phyloP scores from a whole-genome alignment of 768 basidiomycete genomes.

The Suillus subluteus region DNA sequence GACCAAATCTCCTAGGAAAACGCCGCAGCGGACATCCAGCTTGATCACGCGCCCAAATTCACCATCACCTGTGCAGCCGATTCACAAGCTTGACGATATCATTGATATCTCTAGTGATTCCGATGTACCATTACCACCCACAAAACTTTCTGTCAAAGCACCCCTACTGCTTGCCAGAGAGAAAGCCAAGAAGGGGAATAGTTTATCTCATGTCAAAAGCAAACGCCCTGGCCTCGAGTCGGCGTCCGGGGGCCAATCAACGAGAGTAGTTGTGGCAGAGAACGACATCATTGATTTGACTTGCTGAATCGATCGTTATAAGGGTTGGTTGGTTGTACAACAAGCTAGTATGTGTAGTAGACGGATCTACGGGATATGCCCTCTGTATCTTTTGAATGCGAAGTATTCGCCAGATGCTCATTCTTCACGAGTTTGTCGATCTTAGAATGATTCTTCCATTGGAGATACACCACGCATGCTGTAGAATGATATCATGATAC shows the following conservation, averaged over 20 bases:
- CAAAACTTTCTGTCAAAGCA: conserved; percentile 11
- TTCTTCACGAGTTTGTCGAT: neutral
- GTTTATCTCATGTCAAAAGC: neutral
- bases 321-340: neutral
- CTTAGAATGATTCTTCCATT: neutral
- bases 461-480: neutral
- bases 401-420: neutral
- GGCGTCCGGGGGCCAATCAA: neutral
- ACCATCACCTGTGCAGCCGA: conserved; percentile 15
- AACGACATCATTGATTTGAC: conserved; percentile 48
- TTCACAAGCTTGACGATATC: conserved; percentile 19
- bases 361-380: neutral
- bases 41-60: conserved; percentile 12
- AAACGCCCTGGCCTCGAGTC: neutral
- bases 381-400: neutral
- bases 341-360: neutral
- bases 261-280: neutral
- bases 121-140: conserved; percentile 23
- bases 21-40: conserved; percentile 19
- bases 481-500: too few relatives aligned
- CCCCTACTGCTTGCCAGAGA: conserved; percentile 31
- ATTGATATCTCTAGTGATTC: conserved; percentile 47
- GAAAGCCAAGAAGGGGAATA: conserved; percentile 10
- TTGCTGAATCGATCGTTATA: conserved; percentile 20
- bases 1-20: conserved; percentile 18